A percentile compares a stretch with the other conserved stretches of the same genome.
phyloP scores from a whole-genome alignment of 805 yeast species.

The Pichia thaimueangensis region DNA sequence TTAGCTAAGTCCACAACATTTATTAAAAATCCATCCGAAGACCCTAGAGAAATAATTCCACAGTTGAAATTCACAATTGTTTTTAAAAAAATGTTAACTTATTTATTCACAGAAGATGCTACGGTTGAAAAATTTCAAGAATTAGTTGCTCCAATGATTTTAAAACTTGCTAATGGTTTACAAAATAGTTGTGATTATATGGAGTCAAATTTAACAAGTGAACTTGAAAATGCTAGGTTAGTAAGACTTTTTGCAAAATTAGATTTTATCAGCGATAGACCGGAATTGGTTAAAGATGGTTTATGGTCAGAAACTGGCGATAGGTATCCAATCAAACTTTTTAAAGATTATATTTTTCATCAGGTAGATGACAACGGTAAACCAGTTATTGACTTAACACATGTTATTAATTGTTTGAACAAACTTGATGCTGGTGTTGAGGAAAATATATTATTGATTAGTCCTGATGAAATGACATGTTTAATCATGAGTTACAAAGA shows the following conservation, averaged over 20 bases:
- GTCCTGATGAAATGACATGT: slow-evolving; percentile 81
- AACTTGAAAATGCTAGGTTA: slow-evolving; percentile 82
- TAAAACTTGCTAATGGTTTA: slow-evolving; percentile 43
- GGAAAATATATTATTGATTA: slow-evolving; percentile 73
- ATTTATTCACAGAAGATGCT: slow-evolving; percentile 28
- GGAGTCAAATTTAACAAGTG: slow-evolving; percentile 58
- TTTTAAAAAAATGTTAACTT: slow-evolving; percentile 39
- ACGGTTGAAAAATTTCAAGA: slow-evolving; percentile 30
- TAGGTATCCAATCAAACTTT: slow-evolving; percentile 63
- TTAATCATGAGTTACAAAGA: slow-evolving; percentile 82
- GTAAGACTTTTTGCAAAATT: slow-evolving; percentile 78
- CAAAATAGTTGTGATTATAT: slow-evolving; percentile 49
- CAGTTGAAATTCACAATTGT: slow-evolving; percentile 36
- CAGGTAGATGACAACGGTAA: slow-evolving; percentile 72
- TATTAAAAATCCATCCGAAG: slow-evolving; percentile 16
- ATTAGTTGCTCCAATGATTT: slow-evolving; percentile 39
- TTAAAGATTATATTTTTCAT: slow-evolving; percentile 80
- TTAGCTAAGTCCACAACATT: slow-evolving; percentile 37
- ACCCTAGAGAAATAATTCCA: slow-evolving; percentile 22
- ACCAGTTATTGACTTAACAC: slow-evolving; percentile 75
- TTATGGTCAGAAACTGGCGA: slow-evolving; percentile 74
- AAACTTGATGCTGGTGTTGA: slow-evolving; percentile 90
- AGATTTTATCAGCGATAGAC: slow-evolving; percentile 69
- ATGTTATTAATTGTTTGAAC: slow-evolving; percentile 71
- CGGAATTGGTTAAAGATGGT: slow-evolving; percentile 50